A percentile compares a stretch with the other conserved stretches of the same genome.
Conservation (phyloP, 495 filamentous ascomycete genomes). For the Viridothelium virens region DNA sequence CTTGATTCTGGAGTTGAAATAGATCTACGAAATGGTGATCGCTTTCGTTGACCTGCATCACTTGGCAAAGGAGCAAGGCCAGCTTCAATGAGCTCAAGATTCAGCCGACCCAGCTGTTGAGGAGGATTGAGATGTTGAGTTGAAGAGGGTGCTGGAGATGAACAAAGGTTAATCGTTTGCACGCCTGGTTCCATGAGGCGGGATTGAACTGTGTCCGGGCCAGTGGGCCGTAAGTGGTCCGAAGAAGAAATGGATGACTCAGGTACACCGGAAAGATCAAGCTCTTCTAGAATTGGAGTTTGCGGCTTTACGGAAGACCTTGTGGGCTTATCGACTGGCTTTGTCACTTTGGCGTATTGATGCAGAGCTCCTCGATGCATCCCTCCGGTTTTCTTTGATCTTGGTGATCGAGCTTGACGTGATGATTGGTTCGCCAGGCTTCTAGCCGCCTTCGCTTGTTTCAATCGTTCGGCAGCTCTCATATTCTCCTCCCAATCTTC, state of each 20-base stretch:
- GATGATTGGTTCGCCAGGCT: not conserved
- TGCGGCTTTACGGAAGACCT: not conserved
- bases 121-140: not conserved
- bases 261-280: not conserved
- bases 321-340: not conserved
- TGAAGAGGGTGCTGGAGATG: not conserved
- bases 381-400: constrained; percentile 1
- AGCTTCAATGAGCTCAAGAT: not conserved
- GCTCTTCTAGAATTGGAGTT: not conserved
- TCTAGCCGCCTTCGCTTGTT: constrained; percentile 1
- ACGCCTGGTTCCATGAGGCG: not conserved
- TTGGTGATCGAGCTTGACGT: not conserved
- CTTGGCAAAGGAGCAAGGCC: not conserved
- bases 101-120: not conserved
- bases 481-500: constrained; percentile 67
- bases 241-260: not conserved
- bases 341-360: not conserved
- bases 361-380: constrained; percentile 2
- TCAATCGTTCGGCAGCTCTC: constrained; percentile 13
- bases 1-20: constrained; percentile 4
- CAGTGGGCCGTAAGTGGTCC: not conserved
- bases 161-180: not conserved
- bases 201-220: not conserved
- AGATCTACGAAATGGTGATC: constrained; percentile 3
- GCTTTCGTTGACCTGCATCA: not conserved